Evolutionary conservation across 1,284 basidiomycete species (phyloP).

Genomic region (Irpex sp.): DNA sequence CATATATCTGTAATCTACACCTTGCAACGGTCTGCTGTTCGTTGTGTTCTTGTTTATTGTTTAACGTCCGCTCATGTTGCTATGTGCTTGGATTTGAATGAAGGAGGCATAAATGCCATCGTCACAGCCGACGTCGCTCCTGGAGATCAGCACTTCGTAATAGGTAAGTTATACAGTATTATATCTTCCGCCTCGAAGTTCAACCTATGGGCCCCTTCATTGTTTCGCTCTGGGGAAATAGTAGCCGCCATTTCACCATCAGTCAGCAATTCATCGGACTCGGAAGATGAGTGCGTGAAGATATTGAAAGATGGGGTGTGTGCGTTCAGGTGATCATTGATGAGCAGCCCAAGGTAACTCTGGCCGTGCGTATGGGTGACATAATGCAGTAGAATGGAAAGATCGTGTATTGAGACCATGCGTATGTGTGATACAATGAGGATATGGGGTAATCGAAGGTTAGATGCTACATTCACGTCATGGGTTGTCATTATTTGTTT

Average conservation of each 20-base stretch:
- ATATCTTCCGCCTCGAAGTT: neutral
- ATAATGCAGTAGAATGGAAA: neutral
- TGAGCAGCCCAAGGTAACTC: neutral
- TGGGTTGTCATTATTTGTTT: neutral
- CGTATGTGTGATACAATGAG: neutral
- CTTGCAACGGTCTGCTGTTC: too few relatives aligned
- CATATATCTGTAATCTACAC: too few relatives aligned
- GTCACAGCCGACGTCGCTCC: conserved; percentile 1
- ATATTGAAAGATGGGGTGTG: neutral
- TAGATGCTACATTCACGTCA: neutral
- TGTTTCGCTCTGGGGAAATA: conserved; percentile 2
- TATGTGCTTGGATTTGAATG: too few relatives aligned
- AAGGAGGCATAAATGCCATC: too few relatives aligned
- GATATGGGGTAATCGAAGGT: neutral
- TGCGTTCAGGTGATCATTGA: neutral
- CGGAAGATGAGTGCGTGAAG: neutral
- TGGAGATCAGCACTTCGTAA: conserved; percentile 1
- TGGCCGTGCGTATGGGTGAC: neutral
- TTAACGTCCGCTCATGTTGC: too few relatives aligned
- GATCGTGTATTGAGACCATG: neutral
- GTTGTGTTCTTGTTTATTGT: too few relatives aligned
- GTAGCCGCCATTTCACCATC: conserved; percentile 2
- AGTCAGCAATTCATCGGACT: neutral
- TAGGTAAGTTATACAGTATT: neutral
- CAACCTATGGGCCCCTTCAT: too few relatives aligned